These are phyloP conservation scores for Ziziphus jujuba DNA, from an alignment of 306 rosid species.

Conservation along the genomic window DNA sequence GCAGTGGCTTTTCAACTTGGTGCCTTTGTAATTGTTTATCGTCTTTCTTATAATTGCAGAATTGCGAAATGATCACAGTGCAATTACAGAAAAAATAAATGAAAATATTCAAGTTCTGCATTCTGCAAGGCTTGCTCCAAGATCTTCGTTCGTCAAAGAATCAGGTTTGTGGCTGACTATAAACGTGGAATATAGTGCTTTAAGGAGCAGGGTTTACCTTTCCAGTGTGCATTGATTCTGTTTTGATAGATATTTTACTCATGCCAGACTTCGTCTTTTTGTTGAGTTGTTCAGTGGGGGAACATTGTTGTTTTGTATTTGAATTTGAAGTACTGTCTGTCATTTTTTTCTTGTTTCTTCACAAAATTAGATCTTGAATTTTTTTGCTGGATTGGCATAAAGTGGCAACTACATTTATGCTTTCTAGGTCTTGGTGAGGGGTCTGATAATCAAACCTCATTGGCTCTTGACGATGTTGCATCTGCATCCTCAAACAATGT, in stretches of 20 bases:
- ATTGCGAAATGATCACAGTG: conserved; percentile 73
- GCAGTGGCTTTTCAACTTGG: not conserved
- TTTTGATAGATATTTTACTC: not conserved
- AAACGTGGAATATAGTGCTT: not conserved
- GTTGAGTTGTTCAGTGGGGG: too few relatives aligned
- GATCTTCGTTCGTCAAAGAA: conserved; percentile 31
- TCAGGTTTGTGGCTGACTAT: conserved; percentile 44
- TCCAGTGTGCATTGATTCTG: not conserved
- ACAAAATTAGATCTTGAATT: not conserved
- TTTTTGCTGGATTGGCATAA: not conserved
- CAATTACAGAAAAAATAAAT: conserved; percentile 66
- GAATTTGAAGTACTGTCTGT: not conserved
- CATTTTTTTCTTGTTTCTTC: not conserved
- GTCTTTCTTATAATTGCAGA: conserved; percentile 36
- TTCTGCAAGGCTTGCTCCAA: conserved; percentile 53
- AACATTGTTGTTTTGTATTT: not conserved
- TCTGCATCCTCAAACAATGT: conserved; percentile 43
- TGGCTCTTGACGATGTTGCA: conserved; percentile 31
- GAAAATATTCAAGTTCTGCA: conserved; percentile 71
- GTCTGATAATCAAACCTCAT: conserved; percentile 40
- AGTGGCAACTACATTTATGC: conserved; percentile 12
- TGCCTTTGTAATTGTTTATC: conserved; percentile 4
- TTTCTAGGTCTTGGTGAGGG: conserved; percentile 37
- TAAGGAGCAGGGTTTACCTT: not conserved
- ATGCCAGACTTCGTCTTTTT: too few relatives aligned